Evolutionary conservation across 768 basidiomycete species (phyloP), one percentile per base, ranked within the genome.

Genomic region (Rhodocollybia butyracea): DNA sequence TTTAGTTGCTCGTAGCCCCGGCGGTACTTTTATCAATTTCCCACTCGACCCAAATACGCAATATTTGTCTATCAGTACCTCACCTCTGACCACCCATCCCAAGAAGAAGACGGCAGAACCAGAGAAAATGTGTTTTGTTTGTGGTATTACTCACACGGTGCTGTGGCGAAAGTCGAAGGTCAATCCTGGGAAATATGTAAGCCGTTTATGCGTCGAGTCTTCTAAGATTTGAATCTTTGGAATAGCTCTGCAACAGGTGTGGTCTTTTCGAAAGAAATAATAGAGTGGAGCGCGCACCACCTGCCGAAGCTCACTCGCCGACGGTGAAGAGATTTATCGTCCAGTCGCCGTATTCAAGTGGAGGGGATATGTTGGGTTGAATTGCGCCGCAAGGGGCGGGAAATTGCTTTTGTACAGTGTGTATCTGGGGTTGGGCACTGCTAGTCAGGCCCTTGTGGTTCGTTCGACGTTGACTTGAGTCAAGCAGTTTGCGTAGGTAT

Each of bases 121-220:
- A 12, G 26, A 40, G 26, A 53, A 26, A 34, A 42, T 21, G 11
- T 53, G 51, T 40, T 53, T 17, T 15, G 21, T 19, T 30, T 53
- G 51, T 34, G 39, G 41, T 19, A 21, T 32, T 53, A 53, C 39
- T 13, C 27, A 53, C 26, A 53, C 51, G 19, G 36, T 53, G 10
- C 27, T 53, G 26, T 53, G 51, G 51, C 38, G 51, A 43, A 40
- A 34, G 41, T 53, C 51, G 24, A 53, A 53, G 51, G 24, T 53
- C 7, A 15, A 53, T 53, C 51, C 39, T 30, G 51, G 51, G 31
- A 53, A 40, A 24, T 39, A 53, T 53, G 51, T 53, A 53, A 42
- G 39, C 38, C 48, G n/a, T 34, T 31, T 17, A 24, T 22, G 11
- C 13, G 13, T 24, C 21, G 38, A 50, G 32, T 22, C 3, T 26